Conservation (phyloP, 176 grass and related monocot genomes). For the Eragrostis curvula region DNA sequence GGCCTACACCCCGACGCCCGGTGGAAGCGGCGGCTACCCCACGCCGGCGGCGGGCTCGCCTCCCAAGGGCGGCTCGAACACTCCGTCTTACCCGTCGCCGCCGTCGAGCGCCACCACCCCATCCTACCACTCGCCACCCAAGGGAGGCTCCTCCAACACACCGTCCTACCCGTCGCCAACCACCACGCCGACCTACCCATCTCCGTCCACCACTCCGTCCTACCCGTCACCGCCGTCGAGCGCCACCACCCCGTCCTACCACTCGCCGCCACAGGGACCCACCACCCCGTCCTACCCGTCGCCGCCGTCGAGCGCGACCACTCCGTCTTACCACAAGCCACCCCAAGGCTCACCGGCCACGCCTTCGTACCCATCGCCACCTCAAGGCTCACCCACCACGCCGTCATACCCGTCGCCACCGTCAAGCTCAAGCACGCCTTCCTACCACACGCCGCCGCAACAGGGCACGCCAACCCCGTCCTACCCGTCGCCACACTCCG, state of each 20-base stretch:
- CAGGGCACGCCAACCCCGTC: neutral
- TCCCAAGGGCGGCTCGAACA: neutral
- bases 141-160: neutral
- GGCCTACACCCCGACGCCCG: conserved; percentile 26
- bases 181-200: neutral
- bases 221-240: conserved; percentile 20
- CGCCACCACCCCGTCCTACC: conserved; percentile 18
- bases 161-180: conserved; percentile 23
- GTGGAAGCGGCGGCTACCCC: neutral
- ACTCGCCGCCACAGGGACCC: neutral
- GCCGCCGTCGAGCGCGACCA: conserved; percentile 32
- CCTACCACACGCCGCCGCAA: conserved; percentile 27
- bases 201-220: conserved; percentile 15
- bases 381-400: neutral
- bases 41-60: neutral
- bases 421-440: neutral
- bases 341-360: conserved; percentile 17
- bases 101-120: conserved; percentile 4
- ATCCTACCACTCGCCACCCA: neutral
- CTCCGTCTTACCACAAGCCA: conserved; percentile 39
- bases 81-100: conserved; percentile 26
- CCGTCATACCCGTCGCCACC: conserved; percentile 1
- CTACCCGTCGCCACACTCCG: conserved; percentile 7
- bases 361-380: conserved; percentile 30
- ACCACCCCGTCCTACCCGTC: neutral